These are phyloP conservation scores for Cucurbita pepo DNA, from an alignment of 306 rosid genomes.

Conservation along the genomic window DNA sequence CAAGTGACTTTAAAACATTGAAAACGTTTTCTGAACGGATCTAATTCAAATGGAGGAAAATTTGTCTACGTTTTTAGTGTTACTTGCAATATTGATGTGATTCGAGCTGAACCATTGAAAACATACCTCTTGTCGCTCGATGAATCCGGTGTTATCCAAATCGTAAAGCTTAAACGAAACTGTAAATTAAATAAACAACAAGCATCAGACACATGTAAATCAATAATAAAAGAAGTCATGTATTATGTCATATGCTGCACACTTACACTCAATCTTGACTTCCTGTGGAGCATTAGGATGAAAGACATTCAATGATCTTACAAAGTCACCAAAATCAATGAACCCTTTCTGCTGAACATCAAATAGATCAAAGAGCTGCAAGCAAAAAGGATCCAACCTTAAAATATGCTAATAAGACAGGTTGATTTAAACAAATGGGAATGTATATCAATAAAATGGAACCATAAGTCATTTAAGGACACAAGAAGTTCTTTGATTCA, in stretches of 20 bases:
- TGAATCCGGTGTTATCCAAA: conserved; percentile 58
- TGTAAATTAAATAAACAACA: conserved; percentile 11
- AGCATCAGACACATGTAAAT: neutral
- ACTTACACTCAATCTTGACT: conserved; percentile 73
- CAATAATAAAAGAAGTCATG: neutral
- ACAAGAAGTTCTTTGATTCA: neutral
- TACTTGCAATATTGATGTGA: neutral
- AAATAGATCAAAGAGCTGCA: conserved; percentile 78
- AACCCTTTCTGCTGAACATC: conserved; percentile 60
- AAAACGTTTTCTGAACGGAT: neutral
- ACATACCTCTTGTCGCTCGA: conserved; percentile 75
- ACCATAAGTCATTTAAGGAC: neutral
- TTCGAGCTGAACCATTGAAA: neutral
- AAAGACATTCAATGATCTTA: conserved; percentile 77
- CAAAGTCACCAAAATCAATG: conserved; percentile 87
- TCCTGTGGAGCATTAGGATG: conserved; percentile 59
- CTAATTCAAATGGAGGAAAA: neutral
- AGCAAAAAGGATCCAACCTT: conserved; percentile 5
- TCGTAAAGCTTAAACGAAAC: conserved; percentile 87
- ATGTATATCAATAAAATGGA: neutral
- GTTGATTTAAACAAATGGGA: neutral
- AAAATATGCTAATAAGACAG: neutral
- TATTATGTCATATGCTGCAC: neutral
- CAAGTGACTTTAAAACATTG: neutral
- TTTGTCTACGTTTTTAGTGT: neutral